Percentiles rank a stretch among this genome's conserved stretches.
Conservation (phyloP, 345 rosid genomes). For the Brassica incana region DNA sequence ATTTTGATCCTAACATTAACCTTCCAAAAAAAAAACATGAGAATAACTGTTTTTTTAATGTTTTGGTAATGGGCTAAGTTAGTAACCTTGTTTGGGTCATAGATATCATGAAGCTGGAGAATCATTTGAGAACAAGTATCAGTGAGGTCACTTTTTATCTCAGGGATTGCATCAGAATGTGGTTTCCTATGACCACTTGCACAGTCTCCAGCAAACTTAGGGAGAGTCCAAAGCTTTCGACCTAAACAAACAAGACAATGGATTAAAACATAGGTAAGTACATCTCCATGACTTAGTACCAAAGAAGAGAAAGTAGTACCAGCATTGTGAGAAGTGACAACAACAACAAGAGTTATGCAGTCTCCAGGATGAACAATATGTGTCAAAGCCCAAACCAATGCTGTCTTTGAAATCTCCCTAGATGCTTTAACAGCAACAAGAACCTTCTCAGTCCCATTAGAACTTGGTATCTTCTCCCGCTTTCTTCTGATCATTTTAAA, state of each 20-base stretch:
- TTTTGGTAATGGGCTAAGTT: background rate
- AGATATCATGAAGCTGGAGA: slow-evolving; percentile 94
- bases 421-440: slow-evolving; percentile 97
- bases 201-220: slow-evolving; percentile 92
- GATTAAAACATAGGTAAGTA: background rate
- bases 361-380: slow-evolving; percentile 97
- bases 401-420: slow-evolving; percentile 88
- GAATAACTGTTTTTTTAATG: background rate
- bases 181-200: slow-evolving; percentile 76
- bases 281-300: slow-evolving; percentile 2
- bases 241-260: slow-evolving; percentile 45
- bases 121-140: slow-evolving; percentile 99
- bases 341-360: slow-evolving; percentile 86
- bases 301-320: slow-evolving; percentile 46
- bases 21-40: slow-evolving; percentile 39
- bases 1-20: slow-evolving; percentile 88
- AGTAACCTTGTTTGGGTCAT: slow-evolving; percentile 84
- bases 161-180: slow-evolving; percentile 60
- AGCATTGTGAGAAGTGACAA: slow-evolving; percentile 67
- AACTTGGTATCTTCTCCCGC: slow-evolving; percentile 46
- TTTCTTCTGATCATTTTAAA: slow-evolving; percentile 65
- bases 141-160: slow-evolving; percentile 71
- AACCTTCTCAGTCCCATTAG: slow-evolving; percentile 67
- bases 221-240: slow-evolving; percentile 84
- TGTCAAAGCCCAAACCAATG: slow-evolving; percentile 97